These are phyloP conservation scores for Phoma herbarum DNA, from an alignment of 2,329 filamentous ascomycete genomes.

Conservation along the genomic window DNA sequence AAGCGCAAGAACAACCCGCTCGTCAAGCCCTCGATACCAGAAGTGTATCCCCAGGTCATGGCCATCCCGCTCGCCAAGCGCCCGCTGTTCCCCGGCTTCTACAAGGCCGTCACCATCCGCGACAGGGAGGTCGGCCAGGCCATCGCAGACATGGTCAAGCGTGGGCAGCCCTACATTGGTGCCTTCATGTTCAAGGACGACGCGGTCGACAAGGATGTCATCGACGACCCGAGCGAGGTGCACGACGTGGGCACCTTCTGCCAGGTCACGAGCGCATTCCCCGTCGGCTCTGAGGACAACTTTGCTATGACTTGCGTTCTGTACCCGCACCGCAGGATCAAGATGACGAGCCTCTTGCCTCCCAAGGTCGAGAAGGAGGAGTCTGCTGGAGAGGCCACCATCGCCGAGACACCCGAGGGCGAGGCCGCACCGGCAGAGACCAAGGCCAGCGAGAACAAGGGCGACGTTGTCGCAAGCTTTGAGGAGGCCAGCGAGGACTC, in stretches of 20 bases:
- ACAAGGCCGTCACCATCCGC: conserved; percentile 97
- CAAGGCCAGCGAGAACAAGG: conserved; percentile 59
- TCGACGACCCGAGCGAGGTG: conserved; percentile 88
- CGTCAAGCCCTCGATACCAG: conserved; percentile 87
- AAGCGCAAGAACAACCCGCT: conserved; percentile 79
- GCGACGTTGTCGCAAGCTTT: conserved; percentile 96
- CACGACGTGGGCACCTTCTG: conserved; percentile 97
- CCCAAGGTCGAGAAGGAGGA: conserved; percentile 59
- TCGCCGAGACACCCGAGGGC: conserved; percentile 52
- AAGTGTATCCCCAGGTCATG: conserved; percentile 97
- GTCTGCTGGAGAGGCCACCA: conserved; percentile 38
- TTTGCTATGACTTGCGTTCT: conserved; percentile 89
- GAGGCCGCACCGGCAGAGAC: conserved; percentile 61
- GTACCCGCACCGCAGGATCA: conserved; percentile 94
- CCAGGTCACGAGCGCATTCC: conserved; percentile 96
- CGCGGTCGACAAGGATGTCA: conserved; percentile 90
- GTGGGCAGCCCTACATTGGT: conserved; percentile 95
- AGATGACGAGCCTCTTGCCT: conserved; percentile 82
- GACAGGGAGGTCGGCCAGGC: conserved; percentile 90
- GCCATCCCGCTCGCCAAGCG: conserved; percentile 94
- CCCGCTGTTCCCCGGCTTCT: conserved; percentile 95
- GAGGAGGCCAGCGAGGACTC: conserved; percentile 78
- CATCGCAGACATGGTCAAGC: conserved; percentile 95
- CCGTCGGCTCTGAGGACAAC: conserved; percentile 80
- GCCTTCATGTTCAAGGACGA: conserved; percentile 98